These are phyloP conservation scores for Trichophyton mentagrophytes DNA, from an alignment of 2,329 filamentous ascomycete species.

Conservation along the genomic window DNA sequence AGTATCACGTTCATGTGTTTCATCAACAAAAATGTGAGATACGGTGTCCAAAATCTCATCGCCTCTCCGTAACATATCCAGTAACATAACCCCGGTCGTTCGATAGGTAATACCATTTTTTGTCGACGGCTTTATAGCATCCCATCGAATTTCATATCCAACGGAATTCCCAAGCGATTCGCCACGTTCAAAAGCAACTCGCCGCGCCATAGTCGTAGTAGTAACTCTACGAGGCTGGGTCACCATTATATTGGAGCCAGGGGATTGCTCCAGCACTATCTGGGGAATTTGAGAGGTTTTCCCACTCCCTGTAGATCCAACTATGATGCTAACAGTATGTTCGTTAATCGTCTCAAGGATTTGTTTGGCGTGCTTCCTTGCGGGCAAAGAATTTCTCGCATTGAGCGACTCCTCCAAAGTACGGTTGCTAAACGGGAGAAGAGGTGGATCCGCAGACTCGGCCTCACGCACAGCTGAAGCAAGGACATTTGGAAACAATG, in stretches of 20 bases:
- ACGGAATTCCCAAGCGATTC: slow-evolving; percentile 31
- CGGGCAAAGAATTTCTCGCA: not conserved
- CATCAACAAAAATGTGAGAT: slow-evolving; percentile 41
- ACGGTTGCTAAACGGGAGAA: not conserved
- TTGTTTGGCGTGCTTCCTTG: not conserved
- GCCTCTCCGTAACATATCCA: slow-evolving; percentile 30
- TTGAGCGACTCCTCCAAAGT: not conserved
- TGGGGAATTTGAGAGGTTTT: slow-evolving; percentile 41
- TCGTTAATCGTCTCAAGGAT: slow-evolving; percentile 10
- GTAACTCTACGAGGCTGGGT: slow-evolving; percentile 40
- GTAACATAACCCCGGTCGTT: slow-evolving; percentile 39
- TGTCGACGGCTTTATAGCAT: slow-evolving; percentile 22
- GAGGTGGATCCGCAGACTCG: not conserved
- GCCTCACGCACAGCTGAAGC: not conserved
- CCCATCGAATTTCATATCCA: slow-evolving; percentile 37
- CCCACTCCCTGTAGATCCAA: slow-evolving; percentile 36
- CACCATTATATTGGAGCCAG: slow-evolving; percentile 38
- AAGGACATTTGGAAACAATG: not conserved
- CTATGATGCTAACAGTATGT: slow-evolving; percentile 34
- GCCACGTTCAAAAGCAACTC: slow-evolving; percentile 36
- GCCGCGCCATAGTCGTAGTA: slow-evolving; percentile 34
- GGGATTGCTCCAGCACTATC: slow-evolving; percentile 36
- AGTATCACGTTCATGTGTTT: slow-evolving; percentile 39
- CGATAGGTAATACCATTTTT: slow-evolving; percentile 37
- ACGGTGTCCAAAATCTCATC: slow-evolving; percentile 29